phyloP scores from a whole-genome alignment of 225 moss, liverwort and hornwort species.

The Physcomitrellopsis africana region DNA sequence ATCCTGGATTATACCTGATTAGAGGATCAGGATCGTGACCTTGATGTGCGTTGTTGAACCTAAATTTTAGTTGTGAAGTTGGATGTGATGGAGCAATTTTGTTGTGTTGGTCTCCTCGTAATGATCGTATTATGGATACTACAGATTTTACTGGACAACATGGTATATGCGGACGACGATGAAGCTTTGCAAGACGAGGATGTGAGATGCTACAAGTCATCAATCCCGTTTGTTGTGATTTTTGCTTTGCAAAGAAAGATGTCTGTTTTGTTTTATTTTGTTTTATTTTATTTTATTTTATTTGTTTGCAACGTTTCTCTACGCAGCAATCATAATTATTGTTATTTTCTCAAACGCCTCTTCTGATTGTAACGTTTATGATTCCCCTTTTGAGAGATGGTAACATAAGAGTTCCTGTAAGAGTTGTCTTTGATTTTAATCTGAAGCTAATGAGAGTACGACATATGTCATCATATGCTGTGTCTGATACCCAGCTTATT shows the following conservation, averaged over 20 bases:
- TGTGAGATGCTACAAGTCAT: slow-evolving; percentile 57
- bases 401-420: no score
- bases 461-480: no score
- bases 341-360: not conserved
- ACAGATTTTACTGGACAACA: slow-evolving; percentile 90
- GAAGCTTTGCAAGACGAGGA: slow-evolving; percentile 97
- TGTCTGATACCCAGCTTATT: no score
- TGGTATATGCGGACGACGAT: slow-evolving; percentile 97
- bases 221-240: slow-evolving; percentile 17
- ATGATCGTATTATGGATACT: slow-evolving; percentile 19
- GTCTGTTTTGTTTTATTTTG: not conserved
- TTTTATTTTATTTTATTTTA: not conserved
- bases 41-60: slow-evolving; percentile 22
- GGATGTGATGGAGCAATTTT: slow-evolving; percentile 3
- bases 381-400: no score
- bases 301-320: no score
- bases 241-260: slow-evolving; percentile 15
- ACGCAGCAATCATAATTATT: not conserved
- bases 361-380: no score
- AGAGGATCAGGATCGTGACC: slow-evolving; percentile 15
- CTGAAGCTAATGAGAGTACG: no score
- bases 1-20: slow-evolving; percentile 28
- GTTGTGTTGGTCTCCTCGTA: slow-evolving; percentile 8
- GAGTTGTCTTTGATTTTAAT: no score
- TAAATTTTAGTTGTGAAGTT: slow-evolving; percentile 8